A percentile compares a stretch with the other conserved stretches of the same genome.
These are phyloP conservation scores for Exserohilum turcica DNA, from an alignment of 2,329 filamentous ascomycete species.

Conservation along the genomic window DNA sequence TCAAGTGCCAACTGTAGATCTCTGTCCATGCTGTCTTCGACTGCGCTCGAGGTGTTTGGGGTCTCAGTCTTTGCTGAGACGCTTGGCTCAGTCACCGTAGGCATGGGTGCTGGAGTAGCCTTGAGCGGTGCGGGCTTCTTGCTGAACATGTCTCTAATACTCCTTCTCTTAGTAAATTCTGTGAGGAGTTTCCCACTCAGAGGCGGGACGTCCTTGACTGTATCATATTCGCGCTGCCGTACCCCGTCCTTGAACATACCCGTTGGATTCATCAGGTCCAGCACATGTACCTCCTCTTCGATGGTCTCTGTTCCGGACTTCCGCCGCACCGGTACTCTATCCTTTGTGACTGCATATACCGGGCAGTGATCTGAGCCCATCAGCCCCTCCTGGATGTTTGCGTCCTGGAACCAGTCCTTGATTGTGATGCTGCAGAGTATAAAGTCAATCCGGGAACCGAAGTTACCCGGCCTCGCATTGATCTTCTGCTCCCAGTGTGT, in stretches of 20 bases:
- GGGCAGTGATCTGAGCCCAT: constrained; percentile 97
- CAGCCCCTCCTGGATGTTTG: constrained; percentile 90
- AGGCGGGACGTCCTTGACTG: constrained; percentile 67
- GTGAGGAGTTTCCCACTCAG: constrained; percentile 83
- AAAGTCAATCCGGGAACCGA: constrained; percentile 91
- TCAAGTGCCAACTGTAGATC: constrained; percentile 9
- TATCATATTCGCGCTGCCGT: constrained; percentile 68
- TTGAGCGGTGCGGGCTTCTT: constrained; percentile 35
- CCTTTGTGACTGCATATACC: constrained; percentile 76
- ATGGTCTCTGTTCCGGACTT: constrained; percentile 28
- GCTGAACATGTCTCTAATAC: constrained; percentile 91
- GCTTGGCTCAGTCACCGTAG: constrained; percentile 1
- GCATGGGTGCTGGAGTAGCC: constrained; percentile 5
- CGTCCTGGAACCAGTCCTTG: constrained; percentile 76
- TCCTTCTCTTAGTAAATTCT: constrained; percentile 83
- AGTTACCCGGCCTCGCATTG: constrained; percentile 95
- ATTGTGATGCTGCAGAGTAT: constrained; percentile 81
- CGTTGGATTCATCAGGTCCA: constrained; percentile 77
- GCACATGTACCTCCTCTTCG: constrained; percentile 59
- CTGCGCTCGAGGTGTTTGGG: not conserved
- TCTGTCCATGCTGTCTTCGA: constrained; percentile 17
- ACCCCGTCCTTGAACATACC: constrained; percentile 72
- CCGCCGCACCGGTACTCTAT: constrained; percentile 58
- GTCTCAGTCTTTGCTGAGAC: constrained; percentile 2
- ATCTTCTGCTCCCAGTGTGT: constrained; percentile 96